Base-by-base conservation (phyloP, 805 yeast species). In the Cyberlindnera mrakii region DNA sequence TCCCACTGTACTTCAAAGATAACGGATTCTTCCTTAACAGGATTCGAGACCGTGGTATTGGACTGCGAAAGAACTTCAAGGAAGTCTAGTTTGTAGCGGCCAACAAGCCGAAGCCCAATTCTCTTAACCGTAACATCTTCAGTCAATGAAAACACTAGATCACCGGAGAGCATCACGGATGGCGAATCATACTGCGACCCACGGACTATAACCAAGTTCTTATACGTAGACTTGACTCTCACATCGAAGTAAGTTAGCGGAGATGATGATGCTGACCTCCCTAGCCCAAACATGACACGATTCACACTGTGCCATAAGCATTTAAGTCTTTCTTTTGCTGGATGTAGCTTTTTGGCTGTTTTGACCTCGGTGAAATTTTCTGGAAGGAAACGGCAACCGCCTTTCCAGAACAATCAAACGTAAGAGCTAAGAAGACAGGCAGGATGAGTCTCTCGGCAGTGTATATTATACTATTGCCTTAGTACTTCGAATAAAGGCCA, bases 1-100 rank as follows among this genome's bases (percentile, higher is more conserved):
- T 81, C 85, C 96, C 96, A 88, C 20, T 65, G 67, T 48, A 80
- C 78, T 50, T 88, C 93, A 53, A 78, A 87, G 3, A 90, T 59
- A 8, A 70, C 70, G 43, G 75, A 72, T 36, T 78, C 81, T 55
- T 81, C 72, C 42, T 66, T 68, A 3, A 70, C 71, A 3, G 71
- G 62, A 33, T 65, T 62, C 3, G 70, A 63, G 13, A 66, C 55
- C 13, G 62, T 60, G 3, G 53, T 54, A 33, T 58, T 67, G 62
- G 52, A 70, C 66, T 43, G 61, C 15, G 74, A 58, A 7, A 72
- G 60, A 27, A 69, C 69, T 46, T 71, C 71, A 17, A 70, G 62
- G 33, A 91, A 44, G 61, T 73, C 86, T 75, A 85, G 50, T 70
- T 75, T 58, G 53, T 86, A 66, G 0, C 77, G 74, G 2, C 90